phyloP scores from a whole-genome alignment of 129 eudicot genomes.

The Pittosporum tobira region DNA sequence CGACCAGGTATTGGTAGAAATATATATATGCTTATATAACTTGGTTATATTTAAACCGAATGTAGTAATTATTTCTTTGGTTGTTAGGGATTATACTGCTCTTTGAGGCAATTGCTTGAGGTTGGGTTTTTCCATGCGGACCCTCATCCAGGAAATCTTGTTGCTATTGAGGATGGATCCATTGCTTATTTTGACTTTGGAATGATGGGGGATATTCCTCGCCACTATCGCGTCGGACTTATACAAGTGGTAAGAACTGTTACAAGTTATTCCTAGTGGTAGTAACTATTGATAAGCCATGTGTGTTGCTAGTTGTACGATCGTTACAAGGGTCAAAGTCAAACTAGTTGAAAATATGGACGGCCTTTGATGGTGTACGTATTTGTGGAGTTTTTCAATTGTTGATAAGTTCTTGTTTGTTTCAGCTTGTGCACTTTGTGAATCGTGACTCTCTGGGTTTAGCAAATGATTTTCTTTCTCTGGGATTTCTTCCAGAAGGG shows the following conservation, averaged over 20 bases:
- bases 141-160: conserved; percentile 95
- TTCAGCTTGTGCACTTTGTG: conserved; percentile 95
- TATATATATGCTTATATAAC: no score
- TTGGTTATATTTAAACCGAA: no score
- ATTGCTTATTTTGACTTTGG: conserved; percentile 98
- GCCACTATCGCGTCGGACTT: conserved; percentile 94
- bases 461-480: conserved; percentile 93
- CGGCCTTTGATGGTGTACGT: background rate
- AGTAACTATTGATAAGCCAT: background rate
- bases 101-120: conserved; percentile 89
- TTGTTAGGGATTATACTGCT: conserved; percentile 76
- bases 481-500: conserved; percentile 94
- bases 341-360: background rate
- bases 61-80: conserved; percentile 13
- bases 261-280: background rate
- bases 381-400: background rate
- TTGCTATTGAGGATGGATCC: conserved; percentile 76
- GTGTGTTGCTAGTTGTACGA: conserved; percentile 1
- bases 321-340: conserved; percentile 1
- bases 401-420: conserved; percentile 4
- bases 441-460: conserved; percentile 92
- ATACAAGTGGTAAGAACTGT: conserved; percentile 68
- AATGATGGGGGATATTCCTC: conserved; percentile 99
- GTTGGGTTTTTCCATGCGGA: conserved; percentile 97
- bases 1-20: conserved; percentile 90